Conservation (phyloP, 2,329 filamentous ascomycete genomes). For the Ceratocystiopsis minuta region DNA sequence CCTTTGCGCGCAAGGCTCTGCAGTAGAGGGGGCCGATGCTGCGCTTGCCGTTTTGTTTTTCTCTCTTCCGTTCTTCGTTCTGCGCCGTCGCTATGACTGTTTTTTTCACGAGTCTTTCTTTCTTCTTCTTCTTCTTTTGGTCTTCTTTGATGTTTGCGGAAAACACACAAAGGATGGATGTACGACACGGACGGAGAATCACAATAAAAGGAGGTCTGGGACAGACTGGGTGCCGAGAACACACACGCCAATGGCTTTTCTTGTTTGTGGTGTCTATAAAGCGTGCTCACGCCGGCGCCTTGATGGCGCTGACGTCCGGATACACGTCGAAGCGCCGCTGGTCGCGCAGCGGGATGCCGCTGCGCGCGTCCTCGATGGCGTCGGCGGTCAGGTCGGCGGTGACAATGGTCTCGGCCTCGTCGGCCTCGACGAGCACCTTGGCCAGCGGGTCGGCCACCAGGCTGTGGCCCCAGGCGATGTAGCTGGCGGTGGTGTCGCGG, state of each 20-base stretch:
- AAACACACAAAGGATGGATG: too few species aligned
- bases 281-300: conserved; percentile 15
- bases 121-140: too few species aligned
- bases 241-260: too few species aligned
- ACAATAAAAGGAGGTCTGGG: too few species aligned
- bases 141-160: too few species aligned
- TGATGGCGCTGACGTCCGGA: conserved; percentile 60
- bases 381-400: conserved; percentile 51
- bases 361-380: conserved; percentile 57
- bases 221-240: too few species aligned
- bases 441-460: conserved; percentile 80
- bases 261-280: background rate
- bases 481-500: conserved; percentile 55
- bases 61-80: too few species aligned
- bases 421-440: conserved; percentile 59
- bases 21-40: conserved; percentile 24
- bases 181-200: too few species aligned
- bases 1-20: conserved; percentile 69
- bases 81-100: too few species aligned
- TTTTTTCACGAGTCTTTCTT: too few species aligned
- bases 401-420: conserved; percentile 59
- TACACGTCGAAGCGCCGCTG: conserved; percentile 94
- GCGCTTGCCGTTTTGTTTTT: too few species aligned
- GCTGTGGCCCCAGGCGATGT: conserved; percentile 86
- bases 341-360: conserved; percentile 63